Evolutionary conservation across 202 grass and related monocot genomes (phyloP).

Genomic region (Setaria viridis): DNA sequence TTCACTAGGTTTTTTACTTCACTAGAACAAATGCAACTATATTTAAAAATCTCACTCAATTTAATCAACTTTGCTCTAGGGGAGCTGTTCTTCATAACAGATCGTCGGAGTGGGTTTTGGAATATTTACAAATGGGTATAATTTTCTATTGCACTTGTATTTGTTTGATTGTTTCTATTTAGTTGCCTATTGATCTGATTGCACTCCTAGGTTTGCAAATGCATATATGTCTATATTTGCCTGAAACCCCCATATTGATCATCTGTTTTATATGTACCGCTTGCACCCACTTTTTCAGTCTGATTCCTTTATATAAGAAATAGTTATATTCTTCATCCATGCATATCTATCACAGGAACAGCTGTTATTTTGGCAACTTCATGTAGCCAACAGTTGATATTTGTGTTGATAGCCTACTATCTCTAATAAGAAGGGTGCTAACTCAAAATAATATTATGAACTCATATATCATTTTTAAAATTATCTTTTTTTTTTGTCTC

Average conservation of each 20-base stretch:
- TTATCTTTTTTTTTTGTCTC: slow-evolving; percentile 1
- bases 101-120: slow-evolving; percentile 89
- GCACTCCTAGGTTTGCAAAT: not conserved
- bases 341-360: not conserved
- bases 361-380: slow-evolving; percentile 23
- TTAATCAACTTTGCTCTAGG: slow-evolving; percentile 46
- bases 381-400: not conserved
- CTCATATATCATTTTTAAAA: not conserved
- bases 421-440: not conserved
- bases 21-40: not conserved
- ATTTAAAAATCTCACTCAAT: slow-evolving; percentile 28
- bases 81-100: slow-evolving; percentile 88
- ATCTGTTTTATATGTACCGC: slow-evolving; percentile 9
- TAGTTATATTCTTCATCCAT: not conserved
- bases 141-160: slow-evolving; percentile 31
- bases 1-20: slow-evolving; percentile 8
- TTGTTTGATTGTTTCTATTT: slow-evolving; percentile 16
- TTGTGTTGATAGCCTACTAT: slow-evolving; percentile 16
- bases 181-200: slow-evolving; percentile 20
- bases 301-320: not conserved
- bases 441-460: not conserved
- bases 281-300: not conserved
- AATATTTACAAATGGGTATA: slow-evolving; percentile 96
- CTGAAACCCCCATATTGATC: slow-evolving; percentile 8
- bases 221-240: not conserved